Evolutionary conservation across 139 green algal genomes (phyloP).

Genomic region (Bryopsis sp.): DNA sequence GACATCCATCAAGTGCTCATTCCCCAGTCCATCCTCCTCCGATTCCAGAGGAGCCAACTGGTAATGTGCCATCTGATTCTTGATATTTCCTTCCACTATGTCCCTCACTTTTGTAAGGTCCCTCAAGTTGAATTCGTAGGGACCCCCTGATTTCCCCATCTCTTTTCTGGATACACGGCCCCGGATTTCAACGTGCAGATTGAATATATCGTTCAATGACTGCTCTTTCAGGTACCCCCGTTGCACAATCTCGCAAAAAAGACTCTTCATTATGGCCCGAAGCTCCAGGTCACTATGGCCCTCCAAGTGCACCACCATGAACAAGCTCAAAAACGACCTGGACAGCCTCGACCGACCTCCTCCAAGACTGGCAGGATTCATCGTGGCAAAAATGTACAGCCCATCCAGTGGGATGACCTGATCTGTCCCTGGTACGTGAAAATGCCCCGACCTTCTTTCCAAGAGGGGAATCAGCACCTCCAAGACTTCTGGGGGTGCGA

Average conservation of each 20-base stretch:
- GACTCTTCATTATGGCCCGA: slow-evolving; percentile 20
- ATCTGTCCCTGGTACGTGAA: slow-evolving; percentile 15
- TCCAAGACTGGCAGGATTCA: slow-evolving; percentile 77
- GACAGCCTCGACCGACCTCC: slow-evolving; percentile 28
- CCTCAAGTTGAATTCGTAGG: slow-evolving; percentile 30
- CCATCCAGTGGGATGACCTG: slow-evolving; percentile 53
- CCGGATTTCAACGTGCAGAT: too few species aligned
- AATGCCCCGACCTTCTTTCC: slow-evolving; percentile 17
- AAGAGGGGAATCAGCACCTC: slow-evolving; percentile 27
- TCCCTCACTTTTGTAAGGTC: slow-evolving; percentile 32
- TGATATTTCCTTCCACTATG: slow-evolving; percentile 24
- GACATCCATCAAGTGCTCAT: background rate
- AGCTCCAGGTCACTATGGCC: slow-evolving; percentile 20
- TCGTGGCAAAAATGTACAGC: slow-evolving; percentile 79
- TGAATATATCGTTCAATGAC: too few species aligned
- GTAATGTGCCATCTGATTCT: slow-evolving; percentile 24
- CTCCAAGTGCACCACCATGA: slow-evolving; percentile 24
- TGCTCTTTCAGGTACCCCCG: too few species aligned
- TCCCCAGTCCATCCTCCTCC: background rate
- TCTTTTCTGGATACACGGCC: background rate
- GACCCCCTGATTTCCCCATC: slow-evolving; percentile 14
- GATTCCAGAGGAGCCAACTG: background rate
- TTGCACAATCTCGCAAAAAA: too few species aligned
- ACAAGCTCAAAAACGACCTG: slow-evolving; percentile 21
- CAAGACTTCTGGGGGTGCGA: slow-evolving; percentile 55